Evolutionary conservation across 1,284 basidiomycete species (phyloP).

Genomic region (Chondrostereum purpureum): DNA sequence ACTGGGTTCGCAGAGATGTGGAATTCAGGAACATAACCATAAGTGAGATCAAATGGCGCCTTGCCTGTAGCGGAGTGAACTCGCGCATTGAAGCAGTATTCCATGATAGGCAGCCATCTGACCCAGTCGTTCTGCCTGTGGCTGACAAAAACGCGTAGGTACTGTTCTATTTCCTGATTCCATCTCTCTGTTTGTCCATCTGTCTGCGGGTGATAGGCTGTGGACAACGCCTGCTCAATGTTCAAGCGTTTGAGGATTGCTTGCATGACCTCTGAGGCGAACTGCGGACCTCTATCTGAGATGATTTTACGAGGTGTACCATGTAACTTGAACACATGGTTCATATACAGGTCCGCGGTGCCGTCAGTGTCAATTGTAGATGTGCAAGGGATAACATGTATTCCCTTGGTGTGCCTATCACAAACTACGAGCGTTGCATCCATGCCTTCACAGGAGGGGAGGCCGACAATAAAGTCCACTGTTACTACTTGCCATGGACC

Average conservation of each 20-base stretch:
- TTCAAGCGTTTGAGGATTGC: background rate
- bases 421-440: constrained; percentile 24
- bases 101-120: constrained; percentile 1
- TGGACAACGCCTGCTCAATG: constrained; percentile 1
- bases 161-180: constrained; percentile 6
- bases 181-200: too few relatives aligned
- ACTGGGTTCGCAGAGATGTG: too few relatives aligned
- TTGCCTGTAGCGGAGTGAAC: background rate
- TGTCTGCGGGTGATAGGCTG: constrained; percentile 8
- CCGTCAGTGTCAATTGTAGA: background rate
- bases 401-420: constrained; percentile 16
- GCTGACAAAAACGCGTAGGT: constrained; percentile 5
- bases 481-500: constrained; percentile 4
- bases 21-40: constrained; percentile 4
- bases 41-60: constrained; percentile 7
- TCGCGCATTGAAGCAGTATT: constrained; percentile 6
- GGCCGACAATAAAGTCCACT: constrained; percentile 16
- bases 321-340: constrained; percentile 7
- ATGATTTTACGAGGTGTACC: constrained; percentile 8
- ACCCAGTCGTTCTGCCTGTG: constrained; percentile 8
- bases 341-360: constrained; percentile 1
- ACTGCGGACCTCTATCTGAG: constrained; percentile 6
- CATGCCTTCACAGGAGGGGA: constrained; percentile 23
- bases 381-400: constrained; percentile 13
- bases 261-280: constrained; percentile 7